phyloP scores from a whole-genome alignment of 192 early-diverging fungal species.

The Backusella mclennaniae region DNA sequence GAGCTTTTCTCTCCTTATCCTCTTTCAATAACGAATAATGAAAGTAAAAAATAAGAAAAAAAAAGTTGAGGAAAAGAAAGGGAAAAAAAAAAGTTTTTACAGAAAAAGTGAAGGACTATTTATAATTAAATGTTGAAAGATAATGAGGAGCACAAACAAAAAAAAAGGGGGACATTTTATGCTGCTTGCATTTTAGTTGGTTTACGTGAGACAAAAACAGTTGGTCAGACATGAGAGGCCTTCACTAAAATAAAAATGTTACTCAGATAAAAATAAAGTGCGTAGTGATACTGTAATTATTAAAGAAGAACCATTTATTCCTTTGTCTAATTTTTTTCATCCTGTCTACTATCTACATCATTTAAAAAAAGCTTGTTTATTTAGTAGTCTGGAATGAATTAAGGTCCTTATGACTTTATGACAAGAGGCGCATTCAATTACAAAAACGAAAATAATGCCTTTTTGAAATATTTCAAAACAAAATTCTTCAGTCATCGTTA shows the following conservation, averaged over 20 bases:
- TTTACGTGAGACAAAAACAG: background rate
- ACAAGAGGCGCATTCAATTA: background rate
- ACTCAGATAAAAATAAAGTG: background rate
- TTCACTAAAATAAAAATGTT: background rate
- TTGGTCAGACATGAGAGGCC: background rate
- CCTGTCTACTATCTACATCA: background rate
- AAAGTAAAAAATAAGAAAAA: background rate
- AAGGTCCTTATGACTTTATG: background rate
- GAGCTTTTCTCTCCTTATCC: background rate
- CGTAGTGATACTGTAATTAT: background rate
- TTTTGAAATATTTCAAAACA: background rate
- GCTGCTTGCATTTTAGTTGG: background rate
- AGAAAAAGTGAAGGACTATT: background rate
- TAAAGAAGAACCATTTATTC: background rate
- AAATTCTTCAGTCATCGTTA: background rate
- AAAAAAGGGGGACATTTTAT: background rate
- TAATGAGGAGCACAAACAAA: background rate
- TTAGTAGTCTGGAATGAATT: background rate
- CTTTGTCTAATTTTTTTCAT: background rate
- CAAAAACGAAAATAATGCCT: background rate
- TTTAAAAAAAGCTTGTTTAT: background rate
- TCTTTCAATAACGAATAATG: background rate
- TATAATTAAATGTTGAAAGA: background rate
- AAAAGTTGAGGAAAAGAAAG: background rate
- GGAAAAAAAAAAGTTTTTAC: background rate